phyloP scores from a whole-genome alignment of 2,329 filamentous ascomycete species.

The Aspergillus sp. region DNA sequence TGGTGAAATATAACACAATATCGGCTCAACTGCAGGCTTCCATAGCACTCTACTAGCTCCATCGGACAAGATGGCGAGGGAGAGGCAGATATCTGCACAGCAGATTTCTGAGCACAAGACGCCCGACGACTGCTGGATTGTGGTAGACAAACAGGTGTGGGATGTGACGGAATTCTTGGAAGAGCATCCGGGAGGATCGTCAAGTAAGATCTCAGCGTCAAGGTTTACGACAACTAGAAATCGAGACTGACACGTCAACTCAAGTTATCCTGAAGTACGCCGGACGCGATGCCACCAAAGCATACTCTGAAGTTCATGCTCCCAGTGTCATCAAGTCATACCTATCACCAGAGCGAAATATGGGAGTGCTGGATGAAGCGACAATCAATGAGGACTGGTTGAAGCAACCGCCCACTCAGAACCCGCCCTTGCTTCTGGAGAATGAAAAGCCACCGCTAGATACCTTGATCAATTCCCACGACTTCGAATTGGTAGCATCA shows the following conservation, averaged over 20 bases:
- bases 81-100: conserved; percentile 41
- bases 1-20: too few relatives aligned
- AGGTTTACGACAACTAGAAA: too few relatives aligned
- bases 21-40: background rate
- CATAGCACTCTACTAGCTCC: background rate
- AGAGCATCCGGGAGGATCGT: conserved; percentile 63
- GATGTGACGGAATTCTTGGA: conserved; percentile 67
- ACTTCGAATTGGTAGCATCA: conserved; percentile 62
- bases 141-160: conserved; percentile 67
- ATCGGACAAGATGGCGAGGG: conserved; percentile 27
- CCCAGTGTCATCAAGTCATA: conserved; percentile 50
- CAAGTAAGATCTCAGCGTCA: conserved; percentile 40
- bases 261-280: conserved; percentile 50
- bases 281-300: conserved; percentile 47
- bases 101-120: conserved; percentile 54
- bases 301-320: conserved; percentile 50
- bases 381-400: conserved; percentile 54
- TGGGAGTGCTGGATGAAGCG: conserved; percentile 52
- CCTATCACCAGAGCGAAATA: conserved; percentile 47
- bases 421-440: conserved; percentile 26
- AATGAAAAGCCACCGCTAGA: conserved; percentile 54
- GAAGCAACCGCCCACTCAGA: conserved; percentile 41
- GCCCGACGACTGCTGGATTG: conserved; percentile 63
- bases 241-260: background rate
- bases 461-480: conserved; percentile 60